A percentile compares a stretch with the other conserved stretches of the same genome.
These are phyloP conservation scores for Saccharomycopsis sp. DNA, from an alignment of 805 yeast species.

Conservation along the genomic window DNA sequence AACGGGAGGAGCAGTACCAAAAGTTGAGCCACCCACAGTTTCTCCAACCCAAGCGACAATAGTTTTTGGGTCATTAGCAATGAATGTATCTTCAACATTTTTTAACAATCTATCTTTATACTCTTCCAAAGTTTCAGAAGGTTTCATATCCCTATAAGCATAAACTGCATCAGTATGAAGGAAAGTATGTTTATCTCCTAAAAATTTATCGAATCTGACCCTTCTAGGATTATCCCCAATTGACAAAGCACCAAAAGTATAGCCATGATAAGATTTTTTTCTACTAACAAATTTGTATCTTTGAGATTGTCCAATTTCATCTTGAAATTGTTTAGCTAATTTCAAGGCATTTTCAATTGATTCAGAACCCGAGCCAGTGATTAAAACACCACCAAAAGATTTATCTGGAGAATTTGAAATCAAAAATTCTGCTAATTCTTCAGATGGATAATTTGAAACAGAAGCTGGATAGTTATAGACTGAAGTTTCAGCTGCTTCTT, in stretches of 20 bases:
- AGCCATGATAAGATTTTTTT: conserved; percentile 39
- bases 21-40: conserved; percentile 38
- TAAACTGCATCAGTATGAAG: conserved; percentile 18
- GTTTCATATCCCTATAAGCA: conserved; percentile 23
- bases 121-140: conserved; percentile 29
- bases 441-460: conserved; percentile 29
- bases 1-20: conserved; percentile 32
- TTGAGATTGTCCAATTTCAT: conserved; percentile 32
- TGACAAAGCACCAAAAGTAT: conserved; percentile 36
- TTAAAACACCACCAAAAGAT: conserved; percentile 32
- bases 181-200: conserved; percentile 9
- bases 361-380: conserved; percentile 55
- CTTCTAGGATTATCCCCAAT: conserved; percentile 31
- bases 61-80: conserved; percentile 32
- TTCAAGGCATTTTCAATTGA: conserved; percentile 57
- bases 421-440: conserved; percentile 32
- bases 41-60: conserved; percentile 35
- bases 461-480: conserved; percentile 29
- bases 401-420: conserved; percentile 35
- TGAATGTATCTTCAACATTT: conserved; percentile 33
- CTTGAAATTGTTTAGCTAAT: conserved; percentile 39
- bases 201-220: conserved; percentile 24
- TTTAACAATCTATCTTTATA: conserved; percentile 30
- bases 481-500: conserved; percentile 27
- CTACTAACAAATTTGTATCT: conserved; percentile 36